phyloP scores from a whole-genome alignment of 177 flowering plant species.

The Vitis hybrid region DNA sequence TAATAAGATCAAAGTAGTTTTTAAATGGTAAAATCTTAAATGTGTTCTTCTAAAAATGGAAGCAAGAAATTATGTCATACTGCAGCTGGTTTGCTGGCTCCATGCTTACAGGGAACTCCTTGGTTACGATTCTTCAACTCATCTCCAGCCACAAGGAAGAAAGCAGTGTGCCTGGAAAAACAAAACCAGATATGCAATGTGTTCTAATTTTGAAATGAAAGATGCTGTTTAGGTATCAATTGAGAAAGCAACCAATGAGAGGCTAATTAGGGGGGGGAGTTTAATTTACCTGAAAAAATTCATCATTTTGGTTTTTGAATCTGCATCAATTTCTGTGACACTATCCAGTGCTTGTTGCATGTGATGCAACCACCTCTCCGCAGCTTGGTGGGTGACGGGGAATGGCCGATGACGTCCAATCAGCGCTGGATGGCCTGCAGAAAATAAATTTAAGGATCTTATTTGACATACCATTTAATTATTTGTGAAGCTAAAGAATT shows the following conservation, averaged over 20 bases:
- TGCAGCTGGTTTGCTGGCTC: slow-evolving; percentile 32
- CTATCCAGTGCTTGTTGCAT: slow-evolving; percentile 79
- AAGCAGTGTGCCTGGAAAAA: slow-evolving; percentile 85
- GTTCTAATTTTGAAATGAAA: neutral
- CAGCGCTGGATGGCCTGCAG: slow-evolving; percentile 87
- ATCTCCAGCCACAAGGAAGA: slow-evolving; percentile 92
- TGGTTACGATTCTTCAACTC: slow-evolving; percentile 68
- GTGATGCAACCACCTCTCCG: slow-evolving; percentile 91
- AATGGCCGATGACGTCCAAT: slow-evolving; percentile 91
- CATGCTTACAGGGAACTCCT: slow-evolving; percentile 48
- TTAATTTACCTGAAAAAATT: slow-evolving; percentile 69
- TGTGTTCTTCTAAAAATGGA: neutral
- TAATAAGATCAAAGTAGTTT: neutral
- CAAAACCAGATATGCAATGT: neutral
- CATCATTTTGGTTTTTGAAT: slow-evolving; percentile 82
- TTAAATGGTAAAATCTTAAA: neutral
- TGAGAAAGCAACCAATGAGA: no score
- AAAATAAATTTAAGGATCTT: neutral
- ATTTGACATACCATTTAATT: no score
- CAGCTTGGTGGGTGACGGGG: slow-evolving; percentile 86
- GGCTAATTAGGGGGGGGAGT: no score
- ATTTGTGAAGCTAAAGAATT: neutral
- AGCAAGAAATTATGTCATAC: neutral
- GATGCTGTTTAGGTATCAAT: no score
- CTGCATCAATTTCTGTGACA: slow-evolving; percentile 60